Base-by-base conservation (phyloP, 768 basidiomycete species). In the Chalciporus pseudorubinellus region DNA sequence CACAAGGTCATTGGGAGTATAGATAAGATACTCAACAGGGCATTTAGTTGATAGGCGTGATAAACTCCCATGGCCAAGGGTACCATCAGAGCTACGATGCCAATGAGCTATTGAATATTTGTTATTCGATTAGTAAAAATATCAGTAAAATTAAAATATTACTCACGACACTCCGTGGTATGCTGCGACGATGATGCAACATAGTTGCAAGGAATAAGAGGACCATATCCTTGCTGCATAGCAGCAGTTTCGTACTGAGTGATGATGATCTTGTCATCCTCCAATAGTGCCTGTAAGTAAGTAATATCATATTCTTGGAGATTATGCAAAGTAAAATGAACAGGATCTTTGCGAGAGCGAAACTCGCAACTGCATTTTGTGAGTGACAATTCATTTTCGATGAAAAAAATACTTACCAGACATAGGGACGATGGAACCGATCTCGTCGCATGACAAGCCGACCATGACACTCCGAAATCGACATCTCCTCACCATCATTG, bases 261-360 rank as follows among this genome's bases (percentile, higher is more conserved):
- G 51, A 55, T 55, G 26, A 41, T 11, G 14, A 24, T 29, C 18
- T 47, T n/a, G n/a, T 38, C 16, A 19, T 50, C n/a, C 16, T 42
- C 19, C 20, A 67, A 46, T 0, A 67, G 43, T 13, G 65, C 60
- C n/a, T n/a, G n/a, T n/a, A n/a, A n/a, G n/a, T n/a, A n/a, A n/a
- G n/a, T n/a, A n/a, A n/a, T n/a, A n/a, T n/a, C n/a, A n/a, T n/a
- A n/a, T n/a, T n/a, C n/a, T n/a, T n/a, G n/a, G n/a, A n/a, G n/a
- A n/a, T n/a, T n/a, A n/a, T n/a, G n/a, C n/a, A n/a, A n/a, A n/a
- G n/a, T n/a, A n/a, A n/a, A n/a, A n/a, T n/a, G n/a, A n/a, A n/a
- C n/a, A n/a, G n/a, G n/a, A n/a, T n/a, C n/a, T n/a, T n/a, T n/a
- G n/a, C n/a, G n/a, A n/a, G n/a, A n/a, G n/a, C n/a, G n/a, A n/a